Percentiles rank a stretch among this genome's conserved stretches.
Conservation (phyloP, 352 stramenopile genomes). For the Phytophthora sp. region DNA sequence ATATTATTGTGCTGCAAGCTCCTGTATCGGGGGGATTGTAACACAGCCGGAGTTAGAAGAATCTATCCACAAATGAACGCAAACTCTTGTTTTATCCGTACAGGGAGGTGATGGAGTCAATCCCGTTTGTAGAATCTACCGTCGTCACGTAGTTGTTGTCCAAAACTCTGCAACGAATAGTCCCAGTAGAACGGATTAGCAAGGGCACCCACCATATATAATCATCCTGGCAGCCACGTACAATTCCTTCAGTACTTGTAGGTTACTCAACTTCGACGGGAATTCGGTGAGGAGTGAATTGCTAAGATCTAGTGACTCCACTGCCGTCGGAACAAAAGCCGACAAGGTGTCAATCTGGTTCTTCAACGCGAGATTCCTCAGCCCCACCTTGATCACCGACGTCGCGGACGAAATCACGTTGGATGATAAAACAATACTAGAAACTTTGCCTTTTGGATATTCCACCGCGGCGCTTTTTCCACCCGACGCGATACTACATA, state of each 20-base stretch:
- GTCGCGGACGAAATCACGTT: constrained; percentile 28
- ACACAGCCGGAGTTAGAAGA: background rate
- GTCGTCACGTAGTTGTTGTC: constrained; percentile 40
- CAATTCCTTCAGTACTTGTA: constrained; percentile 31
- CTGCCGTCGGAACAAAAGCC: constrained; percentile 22
- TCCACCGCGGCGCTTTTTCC: constrained; percentile 17
- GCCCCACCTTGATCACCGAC: constrained; percentile 27
- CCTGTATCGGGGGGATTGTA: constrained; percentile 12
- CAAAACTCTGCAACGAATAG: constrained; percentile 21
- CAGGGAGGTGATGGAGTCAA: constrained; percentile 33
- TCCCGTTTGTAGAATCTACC: constrained; percentile 16
- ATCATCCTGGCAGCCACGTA: constrained; percentile 14
- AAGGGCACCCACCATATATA: background rate
- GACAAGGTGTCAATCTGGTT: constrained; percentile 30
- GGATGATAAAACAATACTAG: constrained; percentile 27
- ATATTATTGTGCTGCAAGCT: constrained; percentile 71
- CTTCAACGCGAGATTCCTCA: constrained; percentile 31
- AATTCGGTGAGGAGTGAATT: constrained; percentile 37
- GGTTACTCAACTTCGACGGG: constrained; percentile 22
- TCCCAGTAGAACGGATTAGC: background rate
- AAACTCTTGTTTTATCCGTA: constrained; percentile 3
- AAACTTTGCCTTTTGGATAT: constrained; percentile 44
- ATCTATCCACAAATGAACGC: background rate
- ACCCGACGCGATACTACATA: constrained; percentile 27
- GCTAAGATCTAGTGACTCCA: constrained; percentile 33